Conservation (phyloP, 148 eudicot species). For the Rhododendron griersonianum region DNA sequence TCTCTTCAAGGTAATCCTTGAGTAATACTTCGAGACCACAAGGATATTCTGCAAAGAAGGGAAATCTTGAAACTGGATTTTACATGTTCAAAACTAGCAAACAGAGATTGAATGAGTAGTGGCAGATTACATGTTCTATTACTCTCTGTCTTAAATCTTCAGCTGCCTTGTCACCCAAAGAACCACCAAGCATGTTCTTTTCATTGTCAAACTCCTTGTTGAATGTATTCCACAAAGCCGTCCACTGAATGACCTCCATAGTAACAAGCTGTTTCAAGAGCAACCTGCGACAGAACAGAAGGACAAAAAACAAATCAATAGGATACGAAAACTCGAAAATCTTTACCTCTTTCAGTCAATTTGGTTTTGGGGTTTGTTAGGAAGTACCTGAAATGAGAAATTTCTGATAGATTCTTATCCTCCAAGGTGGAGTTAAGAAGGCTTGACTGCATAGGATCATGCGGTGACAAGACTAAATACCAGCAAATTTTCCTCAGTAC, state of each 20-base stretch:
- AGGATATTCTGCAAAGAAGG: constrained; percentile 68
- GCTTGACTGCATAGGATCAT: constrained; percentile 97
- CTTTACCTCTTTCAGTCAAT: not conserved
- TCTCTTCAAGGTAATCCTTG: constrained; percentile 75
- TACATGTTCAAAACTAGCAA: not conserved
- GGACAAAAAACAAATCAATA: not conserved
- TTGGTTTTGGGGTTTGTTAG: not conserved
- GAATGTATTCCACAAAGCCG: constrained; percentile 73
- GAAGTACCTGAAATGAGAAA: constrained; percentile 71
- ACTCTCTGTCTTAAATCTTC: constrained; percentile 88
- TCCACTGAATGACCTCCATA: constrained; percentile 95
- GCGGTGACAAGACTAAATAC: constrained; percentile 80
- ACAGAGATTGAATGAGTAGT: not conserved
- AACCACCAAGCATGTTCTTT: constrained; percentile 79
- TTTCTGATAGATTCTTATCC: constrained; percentile 86
- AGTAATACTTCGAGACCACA: constrained; percentile 84
- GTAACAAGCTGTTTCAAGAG: constrained; percentile 85
- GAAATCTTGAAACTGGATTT: not conserved
- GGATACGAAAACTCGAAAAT: not conserved
- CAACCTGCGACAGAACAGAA: constrained; percentile 30
- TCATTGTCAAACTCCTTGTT: constrained; percentile 81
- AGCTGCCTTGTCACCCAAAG: constrained; percentile 87
- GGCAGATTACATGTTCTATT: constrained; percentile 79
- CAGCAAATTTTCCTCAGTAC: constrained; percentile 89
- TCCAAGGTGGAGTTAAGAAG: constrained; percentile 87